These are phyloP conservation scores for Neonectria faginata DNA, from an alignment of 2,329 filamentous ascomycete species.

Conservation along the genomic window DNA sequence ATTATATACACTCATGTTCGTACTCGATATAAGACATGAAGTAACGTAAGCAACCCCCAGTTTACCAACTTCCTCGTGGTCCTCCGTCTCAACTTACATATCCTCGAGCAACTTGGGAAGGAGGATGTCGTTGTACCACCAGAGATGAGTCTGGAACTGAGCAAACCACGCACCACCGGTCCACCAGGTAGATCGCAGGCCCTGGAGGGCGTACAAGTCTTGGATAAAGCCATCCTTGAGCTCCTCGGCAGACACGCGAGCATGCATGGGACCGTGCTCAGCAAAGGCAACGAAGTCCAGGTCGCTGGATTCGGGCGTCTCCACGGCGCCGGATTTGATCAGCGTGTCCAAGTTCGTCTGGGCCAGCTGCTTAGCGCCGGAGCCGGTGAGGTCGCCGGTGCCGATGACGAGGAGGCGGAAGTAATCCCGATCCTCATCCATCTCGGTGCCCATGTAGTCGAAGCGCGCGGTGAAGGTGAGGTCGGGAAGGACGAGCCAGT, in stretches of 20 bases:
- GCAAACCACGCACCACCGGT: constrained; percentile 56
- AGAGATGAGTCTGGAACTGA: constrained; percentile 49
- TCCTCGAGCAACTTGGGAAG: constrained; percentile 33
- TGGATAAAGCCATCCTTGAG: constrained; percentile 56
- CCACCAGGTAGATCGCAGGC: constrained; percentile 57
- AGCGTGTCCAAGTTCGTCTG: constrained; percentile 45
- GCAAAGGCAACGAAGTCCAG: constrained; percentile 51
- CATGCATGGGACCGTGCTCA: constrained; percentile 53
- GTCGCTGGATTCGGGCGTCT: constrained; percentile 32
- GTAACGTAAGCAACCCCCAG: neutral
- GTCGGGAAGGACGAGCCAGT: constrained; percentile 37
- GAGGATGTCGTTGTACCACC: constrained; percentile 50
- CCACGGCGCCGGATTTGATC: constrained; percentile 44
- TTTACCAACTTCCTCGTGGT: neutral
- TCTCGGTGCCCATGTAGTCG: constrained; percentile 46
- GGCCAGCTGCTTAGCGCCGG: constrained; percentile 43
- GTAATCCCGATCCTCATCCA: constrained; percentile 36
- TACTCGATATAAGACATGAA: constrained; percentile 2
- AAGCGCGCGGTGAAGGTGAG: constrained; percentile 41
- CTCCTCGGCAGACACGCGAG: constrained; percentile 48
- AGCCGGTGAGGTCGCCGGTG: constrained; percentile 33
- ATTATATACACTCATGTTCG: constrained; percentile 8
- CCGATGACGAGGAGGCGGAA: constrained; percentile 49
- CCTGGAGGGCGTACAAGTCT: constrained; percentile 56
- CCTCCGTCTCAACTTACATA: constrained; percentile 10